Evolutionary conservation across 345 rosid genomes (phyloP).

Genomic region (Carallia pectinifolia): DNA sequence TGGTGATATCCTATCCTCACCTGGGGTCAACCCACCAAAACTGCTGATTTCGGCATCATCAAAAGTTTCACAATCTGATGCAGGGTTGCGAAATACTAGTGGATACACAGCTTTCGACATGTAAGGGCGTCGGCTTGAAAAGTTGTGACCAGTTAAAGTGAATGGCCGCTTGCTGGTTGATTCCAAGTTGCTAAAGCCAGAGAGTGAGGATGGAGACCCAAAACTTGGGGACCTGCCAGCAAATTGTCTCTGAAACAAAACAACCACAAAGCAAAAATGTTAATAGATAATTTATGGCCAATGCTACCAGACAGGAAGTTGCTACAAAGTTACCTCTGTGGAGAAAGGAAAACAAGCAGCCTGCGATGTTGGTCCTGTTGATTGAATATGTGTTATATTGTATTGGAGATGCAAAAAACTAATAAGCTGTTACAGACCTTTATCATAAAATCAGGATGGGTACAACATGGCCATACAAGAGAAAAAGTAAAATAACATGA

Average conservation of each 20-base stretch:
- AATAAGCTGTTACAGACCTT: neutral
- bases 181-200: slow-evolving; percentile 49
- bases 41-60: slow-evolving; percentile 43
- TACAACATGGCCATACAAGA: too few relatives aligned
- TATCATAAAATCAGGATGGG: neutral
- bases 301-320: slow-evolving; percentile 9
- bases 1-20: slow-evolving; percentile 48
- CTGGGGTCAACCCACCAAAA: slow-evolving; percentile 42
- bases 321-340: slow-evolving; percentile 45
- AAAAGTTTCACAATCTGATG: slow-evolving; percentile 56
- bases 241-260: slow-evolving; percentile 43
- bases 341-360: slow-evolving; percentile 44
- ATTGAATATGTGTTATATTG: slow-evolving; percentile 7
- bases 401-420: neutral
- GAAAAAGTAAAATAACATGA: too few relatives aligned
- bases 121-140: slow-evolving; percentile 46
- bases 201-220: slow-evolving; percentile 53
- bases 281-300: too few relatives aligned
- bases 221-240: slow-evolving; percentile 43
- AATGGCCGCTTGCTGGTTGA: slow-evolving; percentile 48
- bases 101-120: slow-evolving; percentile 69
- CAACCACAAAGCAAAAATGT: slow-evolving; percentile 3
- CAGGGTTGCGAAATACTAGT: slow-evolving; percentile 70
- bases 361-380: slow-evolving; percentile 48
- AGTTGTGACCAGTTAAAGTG: slow-evolving; percentile 34